These are phyloP conservation scores for Heliamphora exappendiculata DNA, from an alignment of 148 eudicot species.

Conservation along the genomic window DNA sequence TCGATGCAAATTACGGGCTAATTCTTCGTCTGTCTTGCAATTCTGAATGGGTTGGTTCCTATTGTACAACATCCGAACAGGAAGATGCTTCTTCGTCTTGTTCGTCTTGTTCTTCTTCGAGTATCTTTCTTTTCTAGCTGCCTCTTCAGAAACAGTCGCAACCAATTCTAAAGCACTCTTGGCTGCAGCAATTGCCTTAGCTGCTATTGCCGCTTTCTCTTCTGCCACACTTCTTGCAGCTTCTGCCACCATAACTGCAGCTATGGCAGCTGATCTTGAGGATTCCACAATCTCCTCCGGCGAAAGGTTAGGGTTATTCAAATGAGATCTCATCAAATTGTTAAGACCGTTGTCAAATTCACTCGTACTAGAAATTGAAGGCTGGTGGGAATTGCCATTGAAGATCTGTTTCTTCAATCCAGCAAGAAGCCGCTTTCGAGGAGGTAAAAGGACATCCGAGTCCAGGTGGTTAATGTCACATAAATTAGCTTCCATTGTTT, in stretches of 20 bases:
- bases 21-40: constrained; percentile 62
- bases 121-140: constrained; percentile 24
- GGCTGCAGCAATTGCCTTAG: constrained; percentile 74
- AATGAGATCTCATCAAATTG: constrained; percentile 39
- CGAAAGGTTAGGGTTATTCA: constrained; percentile 51
- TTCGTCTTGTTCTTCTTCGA: constrained; percentile 63
- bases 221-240: constrained; percentile 73
- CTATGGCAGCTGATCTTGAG: constrained; percentile 50
- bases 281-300: constrained; percentile 62
- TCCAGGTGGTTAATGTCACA: constrained; percentile 53
- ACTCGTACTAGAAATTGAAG: constrained; percentile 21
- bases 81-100: constrained; percentile 73
- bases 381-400: constrained; percentile 32
- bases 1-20: constrained; percentile 68
- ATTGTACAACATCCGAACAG: constrained; percentile 49
- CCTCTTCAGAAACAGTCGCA: constrained; percentile 40
- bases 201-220: constrained; percentile 76
- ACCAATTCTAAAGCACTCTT: constrained; percentile 67
- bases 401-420: constrained; percentile 69
- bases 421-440: constrained; percentile 77
- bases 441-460: constrained; percentile 80
- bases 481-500: constrained; percentile 54
- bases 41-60: constrained; percentile 36
- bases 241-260: constrained; percentile 53
- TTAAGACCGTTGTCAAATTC: constrained; percentile 44